Evolutionary conservation across 345 rosid species (phyloP), one percentile per base, ranked within the genome.

Genomic region (Trapa incisa): DNA sequence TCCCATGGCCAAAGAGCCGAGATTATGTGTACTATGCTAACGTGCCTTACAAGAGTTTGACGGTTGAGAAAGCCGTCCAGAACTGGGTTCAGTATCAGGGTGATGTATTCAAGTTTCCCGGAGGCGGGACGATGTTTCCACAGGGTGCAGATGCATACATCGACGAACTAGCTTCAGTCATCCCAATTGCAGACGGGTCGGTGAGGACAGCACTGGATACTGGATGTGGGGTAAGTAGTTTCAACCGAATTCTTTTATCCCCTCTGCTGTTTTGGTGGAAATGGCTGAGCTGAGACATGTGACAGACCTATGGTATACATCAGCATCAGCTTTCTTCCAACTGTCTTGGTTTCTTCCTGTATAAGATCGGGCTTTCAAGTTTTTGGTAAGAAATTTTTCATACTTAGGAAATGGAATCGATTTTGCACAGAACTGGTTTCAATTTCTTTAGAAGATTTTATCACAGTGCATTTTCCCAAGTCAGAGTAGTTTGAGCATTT

Each of bases 71-170:
- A 75, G 97, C 97, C 66, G 80, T 73, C 1, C 97, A 94, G 85
- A 84, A 94, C 66, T 94, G 99, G 99, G 96, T 91, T 72, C 80
- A 88, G 83, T 94, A 71, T 75, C 85, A 90, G 74, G 99, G 97
- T 10, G 75, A 85, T 71, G 96, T 89, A 48, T 94, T 94, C 72
- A 94, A 86, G 68, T 94, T 94, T 79, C 99, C 99, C 0, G 99
- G 99, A 68, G 99, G 99, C 11, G 99, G 99, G 71, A 94, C 99
- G 54, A 91, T 91, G 99, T 94, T 94, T 62, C 99, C 99, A 67
- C 96, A 91, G 70, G 99, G 97, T 17, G 99, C 99, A 7, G 99
- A 94, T 82, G 92, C 91, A 1, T 94, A 88, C 73, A 91, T 94
- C 29, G 93, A 91, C 45, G 95, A 89, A 75, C 84, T 94, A 63